These are phyloP conservation scores for Nelumbo lutea DNA, from an alignment of 164 flowering plant genomes.

Conservation along the genomic window DNA sequence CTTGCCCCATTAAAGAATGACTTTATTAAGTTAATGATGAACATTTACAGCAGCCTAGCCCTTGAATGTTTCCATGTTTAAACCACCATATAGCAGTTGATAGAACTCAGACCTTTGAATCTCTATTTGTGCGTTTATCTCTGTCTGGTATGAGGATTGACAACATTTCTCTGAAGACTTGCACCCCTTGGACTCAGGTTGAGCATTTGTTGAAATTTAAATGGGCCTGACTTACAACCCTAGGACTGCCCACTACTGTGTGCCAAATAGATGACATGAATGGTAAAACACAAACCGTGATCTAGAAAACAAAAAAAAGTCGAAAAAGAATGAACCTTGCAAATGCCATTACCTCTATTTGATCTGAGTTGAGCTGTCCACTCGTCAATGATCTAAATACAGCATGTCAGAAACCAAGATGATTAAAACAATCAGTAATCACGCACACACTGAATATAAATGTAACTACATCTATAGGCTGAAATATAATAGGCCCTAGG, in stretches of 20 bases:
- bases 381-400: constrained; percentile 66
- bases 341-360: constrained; percentile 39
- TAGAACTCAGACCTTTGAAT: too few relatives aligned
- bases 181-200: too few relatives aligned
- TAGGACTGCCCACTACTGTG: neutral
- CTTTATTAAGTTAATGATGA: too few relatives aligned
- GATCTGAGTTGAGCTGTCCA: constrained; percentile 75
- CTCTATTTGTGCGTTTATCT: too few relatives aligned
- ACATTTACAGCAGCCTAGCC: too few relatives aligned
- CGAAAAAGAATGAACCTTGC: neutral
- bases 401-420: neutral
- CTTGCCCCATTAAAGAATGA: too few relatives aligned
- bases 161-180: too few relatives aligned
- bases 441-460: neutral
- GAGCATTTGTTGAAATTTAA: too few relatives aligned
- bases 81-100: too few relatives aligned
- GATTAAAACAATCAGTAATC: neutral
- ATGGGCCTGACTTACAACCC: too few relatives aligned
- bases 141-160: too few relatives aligned
- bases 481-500: neutral
- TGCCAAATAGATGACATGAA: neutral
- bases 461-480: neutral
- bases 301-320: neutral
- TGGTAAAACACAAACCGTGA: neutral
- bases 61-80: too few relatives aligned